These are phyloP conservation scores for Flaveria trinervia DNA, from an alignment of 129 eudicot species.

Conservation along the genomic window DNA sequence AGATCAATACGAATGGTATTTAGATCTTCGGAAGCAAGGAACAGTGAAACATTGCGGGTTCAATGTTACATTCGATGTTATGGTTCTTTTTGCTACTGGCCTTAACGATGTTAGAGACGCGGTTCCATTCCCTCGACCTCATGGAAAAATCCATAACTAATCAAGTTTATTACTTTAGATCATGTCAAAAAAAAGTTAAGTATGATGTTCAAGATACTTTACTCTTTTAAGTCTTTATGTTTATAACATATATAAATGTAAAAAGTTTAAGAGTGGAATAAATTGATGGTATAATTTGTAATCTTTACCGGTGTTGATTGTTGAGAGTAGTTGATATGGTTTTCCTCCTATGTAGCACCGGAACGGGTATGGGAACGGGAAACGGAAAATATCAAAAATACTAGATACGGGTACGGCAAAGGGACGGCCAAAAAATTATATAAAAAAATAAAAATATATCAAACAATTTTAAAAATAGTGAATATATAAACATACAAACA, in stretches of 20 bases:
- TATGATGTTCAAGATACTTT: slow-evolving; percentile 26
- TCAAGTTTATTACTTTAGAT: slow-evolving; percentile 5
- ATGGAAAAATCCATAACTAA: slow-evolving; percentile 59
- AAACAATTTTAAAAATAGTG: no score
- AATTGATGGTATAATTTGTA: slow-evolving; percentile 10
- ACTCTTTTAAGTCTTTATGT: slow-evolving; percentile 18
- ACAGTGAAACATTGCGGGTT: slow-evolving; percentile 69
- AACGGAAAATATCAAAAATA: no score
- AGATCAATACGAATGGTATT: slow-evolving; percentile 74
- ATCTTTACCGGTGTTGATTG: background rate
- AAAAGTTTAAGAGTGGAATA: slow-evolving; percentile 18
- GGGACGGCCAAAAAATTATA: no score
- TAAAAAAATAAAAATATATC: no score
- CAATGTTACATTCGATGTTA: slow-evolving; percentile 60
- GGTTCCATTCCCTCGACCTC: slow-evolving; percentile 76
- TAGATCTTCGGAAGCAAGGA: slow-evolving; percentile 83
- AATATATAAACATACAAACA: no score
- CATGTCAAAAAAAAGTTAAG: slow-evolving; percentile 9
- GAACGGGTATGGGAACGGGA: no score
- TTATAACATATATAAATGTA: slow-evolving; percentile 30
- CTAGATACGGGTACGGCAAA: no score
- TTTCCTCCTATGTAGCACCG: no score
- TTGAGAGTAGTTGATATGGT: background rate
- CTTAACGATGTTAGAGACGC: slow-evolving; percentile 73
- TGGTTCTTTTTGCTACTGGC: slow-evolving; percentile 79